Evolutionary conservation across 2,329 filamentous ascomycete genomes (phyloP).

Genomic region (Cladosporium cucumerinum): DNA sequence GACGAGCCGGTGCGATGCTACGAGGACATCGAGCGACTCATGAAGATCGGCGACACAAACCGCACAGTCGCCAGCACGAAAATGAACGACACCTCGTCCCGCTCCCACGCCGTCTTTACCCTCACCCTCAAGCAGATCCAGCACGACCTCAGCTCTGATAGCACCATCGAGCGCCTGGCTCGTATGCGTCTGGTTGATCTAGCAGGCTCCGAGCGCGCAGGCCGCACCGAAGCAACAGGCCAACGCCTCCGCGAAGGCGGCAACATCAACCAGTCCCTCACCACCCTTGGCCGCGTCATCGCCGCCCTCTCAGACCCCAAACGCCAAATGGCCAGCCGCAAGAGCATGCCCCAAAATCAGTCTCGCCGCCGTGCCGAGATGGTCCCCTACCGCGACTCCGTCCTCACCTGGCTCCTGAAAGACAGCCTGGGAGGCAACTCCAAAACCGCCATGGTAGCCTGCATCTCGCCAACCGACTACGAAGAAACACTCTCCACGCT

Average conservation of each 20-base stretch:
- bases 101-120: slow-evolving; percentile 96
- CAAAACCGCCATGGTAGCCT: slow-evolving; percentile 99
- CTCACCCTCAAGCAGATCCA: slow-evolving; percentile 98
- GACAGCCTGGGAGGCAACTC: slow-evolving; percentile 94
- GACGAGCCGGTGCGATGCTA: slow-evolving; percentile 88
- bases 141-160: slow-evolving; percentile 94
- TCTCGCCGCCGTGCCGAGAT: slow-evolving; percentile 52
- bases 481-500: slow-evolving; percentile 95
- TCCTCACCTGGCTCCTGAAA: slow-evolving; percentile 81
- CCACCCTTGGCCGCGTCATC: slow-evolving; percentile 91
- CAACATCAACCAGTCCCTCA: slow-evolving; percentile 98
- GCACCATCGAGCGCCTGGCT: slow-evolving; percentile 91
- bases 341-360: slow-evolving; percentile 41
- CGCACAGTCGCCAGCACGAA: slow-evolving; percentile 91
- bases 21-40: slow-evolving; percentile 80
- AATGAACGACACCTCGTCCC: slow-evolving; percentile 98
- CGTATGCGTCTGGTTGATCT: slow-evolving; percentile 93
- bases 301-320: slow-evolving; percentile 78
- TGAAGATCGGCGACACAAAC: slow-evolving; percentile 84
- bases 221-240: slow-evolving; percentile 91
- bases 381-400: slow-evolving; percentile 90
- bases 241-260: slow-evolving; percentile 87
- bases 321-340: slow-evolving; percentile 40
- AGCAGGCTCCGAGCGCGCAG: slow-evolving; percentile 90
- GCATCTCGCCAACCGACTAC: slow-evolving; percentile 91